Conservation (phyloP, 805 yeast genomes). For the Candida khao-thaluensis region DNA sequence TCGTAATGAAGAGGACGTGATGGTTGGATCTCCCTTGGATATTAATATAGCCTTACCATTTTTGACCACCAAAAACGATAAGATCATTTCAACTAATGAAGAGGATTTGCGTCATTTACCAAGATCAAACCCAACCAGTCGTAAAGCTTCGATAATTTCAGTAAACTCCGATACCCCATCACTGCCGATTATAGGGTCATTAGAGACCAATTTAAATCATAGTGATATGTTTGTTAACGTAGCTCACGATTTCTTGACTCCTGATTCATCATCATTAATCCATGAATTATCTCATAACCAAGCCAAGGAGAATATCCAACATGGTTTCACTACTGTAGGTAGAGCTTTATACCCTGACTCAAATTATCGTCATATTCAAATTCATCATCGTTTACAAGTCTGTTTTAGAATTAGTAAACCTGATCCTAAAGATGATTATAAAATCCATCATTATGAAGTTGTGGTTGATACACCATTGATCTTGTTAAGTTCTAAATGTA, state of each 20-base stretch:
- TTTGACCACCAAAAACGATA: constrained; percentile 38
- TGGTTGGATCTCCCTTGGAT: constrained; percentile 44
- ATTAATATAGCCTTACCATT: constrained; percentile 45
- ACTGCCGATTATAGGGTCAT: constrained; percentile 38
- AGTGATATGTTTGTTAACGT: constrained; percentile 15
- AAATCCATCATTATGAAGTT: constrained; percentile 74
- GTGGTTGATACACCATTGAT: constrained; percentile 75
- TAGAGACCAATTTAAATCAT: constrained; percentile 40
- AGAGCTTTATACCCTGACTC: constrained; percentile 60
- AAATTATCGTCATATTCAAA: constrained; percentile 59
- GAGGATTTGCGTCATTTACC: constrained; percentile 15
- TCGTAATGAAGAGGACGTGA: constrained; percentile 15
- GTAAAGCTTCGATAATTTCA: constrained; percentile 28
- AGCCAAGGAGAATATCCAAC: constrained; percentile 27
- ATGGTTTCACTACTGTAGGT: constrained; percentile 34
- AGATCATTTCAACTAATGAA: constrained; percentile 24
- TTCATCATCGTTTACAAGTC: constrained; percentile 68
- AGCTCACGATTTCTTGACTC: constrained; percentile 21
- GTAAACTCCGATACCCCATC: constrained; percentile 15
- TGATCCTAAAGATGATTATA: constrained; percentile 44
- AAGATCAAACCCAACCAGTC: constrained; percentile 19
- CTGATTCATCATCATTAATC: constrained; percentile 31
- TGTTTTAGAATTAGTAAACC: constrained; percentile 67
- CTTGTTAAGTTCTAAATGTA: constrained; percentile 41
- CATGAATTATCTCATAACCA: constrained; percentile 23